Percentiles rank a stretch among this genome's conserved stretches.
phyloP scores from a whole-genome alignment of 2,329 filamentous ascomycete species.

The Pseudocercospora musae region DNA sequence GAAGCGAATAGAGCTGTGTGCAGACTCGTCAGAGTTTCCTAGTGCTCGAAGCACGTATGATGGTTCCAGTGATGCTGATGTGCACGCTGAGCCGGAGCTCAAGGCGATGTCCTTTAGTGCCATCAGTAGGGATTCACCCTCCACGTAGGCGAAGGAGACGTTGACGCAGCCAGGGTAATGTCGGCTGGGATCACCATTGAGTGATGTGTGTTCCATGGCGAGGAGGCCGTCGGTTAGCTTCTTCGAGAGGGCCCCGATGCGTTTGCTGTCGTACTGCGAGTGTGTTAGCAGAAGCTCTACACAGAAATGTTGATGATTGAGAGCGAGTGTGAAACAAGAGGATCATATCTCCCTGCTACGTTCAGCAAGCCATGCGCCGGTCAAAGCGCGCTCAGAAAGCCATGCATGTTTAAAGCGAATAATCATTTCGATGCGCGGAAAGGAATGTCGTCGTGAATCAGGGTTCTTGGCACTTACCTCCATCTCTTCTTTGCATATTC shows the following conservation, averaged over 20 bases:
- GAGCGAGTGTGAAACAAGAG: neutral
- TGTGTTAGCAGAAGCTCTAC: conserved; percentile 26
- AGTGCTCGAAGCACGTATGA: conserved; percentile 93
- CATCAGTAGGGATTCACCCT: conserved; percentile 97
- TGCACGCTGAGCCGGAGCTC: conserved; percentile 94
- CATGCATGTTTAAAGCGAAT: conserved; percentile 83
- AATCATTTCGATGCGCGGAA: conserved; percentile 58
- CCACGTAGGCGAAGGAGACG: conserved; percentile 96
- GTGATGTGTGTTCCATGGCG: conserved; percentile 82
- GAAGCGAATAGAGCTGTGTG: conserved; percentile 96
- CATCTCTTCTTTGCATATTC: conserved; percentile 87
- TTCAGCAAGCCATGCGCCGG: conserved; percentile 48
- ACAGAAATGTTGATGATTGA: neutral
- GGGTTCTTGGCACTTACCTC: conserved; percentile 59
- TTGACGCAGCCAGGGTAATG: conserved; percentile 98
- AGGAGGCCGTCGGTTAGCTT: conserved; percentile 79
- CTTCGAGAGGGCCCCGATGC: conserved; percentile 78
- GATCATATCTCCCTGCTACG: conserved; percentile 66
- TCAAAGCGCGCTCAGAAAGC: conserved; percentile 75
- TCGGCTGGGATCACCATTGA: conserved; percentile 78
- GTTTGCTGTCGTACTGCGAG: conserved; percentile 81
- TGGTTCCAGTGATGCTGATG: conserved; percentile 91
- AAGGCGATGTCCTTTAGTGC: conserved; percentile 96
- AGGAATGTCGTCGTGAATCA: neutral
- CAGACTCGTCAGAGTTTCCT: conserved; percentile 94